Base-by-base conservation (phyloP, 1,139 yeast species). In the Zygoascus hellenicus region DNA sequence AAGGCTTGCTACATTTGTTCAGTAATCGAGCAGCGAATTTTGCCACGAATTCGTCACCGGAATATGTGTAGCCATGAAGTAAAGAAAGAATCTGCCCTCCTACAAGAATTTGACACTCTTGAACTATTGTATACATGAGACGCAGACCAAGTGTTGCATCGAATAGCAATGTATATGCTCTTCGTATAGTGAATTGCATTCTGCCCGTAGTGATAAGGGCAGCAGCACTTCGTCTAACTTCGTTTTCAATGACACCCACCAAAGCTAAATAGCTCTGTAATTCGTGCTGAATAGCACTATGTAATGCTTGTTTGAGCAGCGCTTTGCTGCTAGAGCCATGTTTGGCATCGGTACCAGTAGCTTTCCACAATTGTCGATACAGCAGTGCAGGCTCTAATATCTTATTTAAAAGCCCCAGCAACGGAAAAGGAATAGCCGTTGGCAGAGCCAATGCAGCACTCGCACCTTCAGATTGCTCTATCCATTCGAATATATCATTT, bases 301-400 rank as follows among this genome's bases (percentile, higher is more conserved):
- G 55, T 42, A 83, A 77, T 2, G 95, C 84, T 40, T 80, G 80
- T 51, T 77, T 77, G 5, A 83, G 74, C 9, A 88, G 81, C 1
- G 54, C 34, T n/a, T 45, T 45, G 34, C 35, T 32, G n/a, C 32
- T 13, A 4, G 41, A 26, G 9, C 42, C 31, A 19, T 16, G 56
- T 47, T 39, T 57, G 50, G 44, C 54, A 54, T 9, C 66, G 61
- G 52, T 62, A 29, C 50, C 74, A n/a, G 72, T 58, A 30, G 62
- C 62, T 1, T 52, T 47, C 10, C 63, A 62, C 36, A 86, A 63
- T 47, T 68, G 65, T 48, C 74, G 74, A 65, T 78, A 86, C 6
- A 88, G 67, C 38, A 90, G 65, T 0, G 89, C 94, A 1, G 88
- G 82, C 62, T 90, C 97, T 41, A 84, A 68, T 1, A 86, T 67